A percentile compares a stretch with the other conserved stretches of the same genome.
Evolutionary conservation across 352 stramenopile species (phyloP).

Genomic region (Blastocystis sp.): DNA sequence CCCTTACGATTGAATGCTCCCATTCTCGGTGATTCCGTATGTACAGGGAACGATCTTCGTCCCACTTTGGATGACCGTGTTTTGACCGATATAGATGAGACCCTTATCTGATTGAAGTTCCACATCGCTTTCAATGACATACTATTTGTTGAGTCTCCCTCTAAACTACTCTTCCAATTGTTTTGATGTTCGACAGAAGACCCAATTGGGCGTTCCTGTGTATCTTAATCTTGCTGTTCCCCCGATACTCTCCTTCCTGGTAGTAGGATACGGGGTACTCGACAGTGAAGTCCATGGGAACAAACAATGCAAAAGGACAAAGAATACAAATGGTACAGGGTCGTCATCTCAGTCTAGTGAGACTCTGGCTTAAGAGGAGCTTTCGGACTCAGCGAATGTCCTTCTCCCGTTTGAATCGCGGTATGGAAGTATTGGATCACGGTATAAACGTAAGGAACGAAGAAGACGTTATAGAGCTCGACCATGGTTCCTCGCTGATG

Average conservation of each 20-base stretch:
- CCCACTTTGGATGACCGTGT: constrained; percentile 1
- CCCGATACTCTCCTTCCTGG: background rate
- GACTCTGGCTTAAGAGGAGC: no score
- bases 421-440: constrained; percentile 11
- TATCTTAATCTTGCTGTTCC: background rate
- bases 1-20: background rate
- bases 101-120: background rate
- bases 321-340: background rate
- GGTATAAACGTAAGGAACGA: background rate
- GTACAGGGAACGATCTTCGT: constrained; percentile 7
- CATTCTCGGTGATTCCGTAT: constrained; percentile 18
- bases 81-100: background rate
- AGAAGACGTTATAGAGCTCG: constrained; percentile 28
- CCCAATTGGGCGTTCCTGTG: constrained; percentile 12
- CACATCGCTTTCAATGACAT: constrained; percentile 26
- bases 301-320: background rate
- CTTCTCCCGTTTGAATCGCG: background rate
- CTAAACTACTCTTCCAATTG: background rate
- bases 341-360: background rate
- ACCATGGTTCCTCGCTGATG: constrained; percentile 15
- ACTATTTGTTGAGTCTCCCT: background rate
- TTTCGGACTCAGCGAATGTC: background rate
- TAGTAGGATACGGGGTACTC: background rate
- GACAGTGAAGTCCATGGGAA: constrained; percentile 31
- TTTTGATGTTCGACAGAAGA: background rate